Evolutionary conservation across 192 early-diverging fungal species (phyloP), one percentile per base, ranked within the genome.

Genomic region (Backusella westeae): DNA sequence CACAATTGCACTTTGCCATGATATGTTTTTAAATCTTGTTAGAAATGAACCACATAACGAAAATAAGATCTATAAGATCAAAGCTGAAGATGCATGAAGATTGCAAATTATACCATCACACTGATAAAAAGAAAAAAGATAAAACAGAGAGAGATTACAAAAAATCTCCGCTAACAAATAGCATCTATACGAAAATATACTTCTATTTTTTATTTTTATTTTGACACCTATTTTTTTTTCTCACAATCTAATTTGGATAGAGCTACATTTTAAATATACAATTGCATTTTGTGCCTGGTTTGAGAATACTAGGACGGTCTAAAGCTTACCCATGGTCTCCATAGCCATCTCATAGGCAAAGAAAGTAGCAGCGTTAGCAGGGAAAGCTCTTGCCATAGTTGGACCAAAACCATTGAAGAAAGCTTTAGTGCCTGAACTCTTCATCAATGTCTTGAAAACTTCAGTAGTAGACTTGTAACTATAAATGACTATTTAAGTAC

Each of bases 351-450:
- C 90, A 73, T 91, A 92, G 44, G 87, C 87, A 79, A 94, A 84
- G 85, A 95, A 95, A 42, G 92, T 94, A 7, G 93, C 94, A 19
- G 94, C 94, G 74, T 95, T 95, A 38, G 93, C 93, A 10, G 92
- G 92, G 87, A 93, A 93, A 8, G 92, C 93, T 70, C 93, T 85
- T 7, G 91, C 87, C 91, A 95, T 87, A 5, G 95, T 94, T 0
- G 94, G 92, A 14, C 91, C 93, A 77, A 96, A 87, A 34, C 95
- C 95, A 71, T 89, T 91, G 86, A 94, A 93, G 79, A 95, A 93
- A 21, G 90, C 89, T 73, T 85, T 87, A 21, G 88, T 78, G 65
- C 87, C 86, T 6, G 86, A 82, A 42, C 88, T 80, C 67, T 86
- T 85, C 78, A 93, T 85, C 8, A 89, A 74, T 0, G 81, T 77